A percentile compares a stretch with the other conserved stretches of the same genome.
phyloP scores from a whole-genome alignment of 2,329 filamentous ascomycete genomes.

The Xylaria sp. region DNA sequence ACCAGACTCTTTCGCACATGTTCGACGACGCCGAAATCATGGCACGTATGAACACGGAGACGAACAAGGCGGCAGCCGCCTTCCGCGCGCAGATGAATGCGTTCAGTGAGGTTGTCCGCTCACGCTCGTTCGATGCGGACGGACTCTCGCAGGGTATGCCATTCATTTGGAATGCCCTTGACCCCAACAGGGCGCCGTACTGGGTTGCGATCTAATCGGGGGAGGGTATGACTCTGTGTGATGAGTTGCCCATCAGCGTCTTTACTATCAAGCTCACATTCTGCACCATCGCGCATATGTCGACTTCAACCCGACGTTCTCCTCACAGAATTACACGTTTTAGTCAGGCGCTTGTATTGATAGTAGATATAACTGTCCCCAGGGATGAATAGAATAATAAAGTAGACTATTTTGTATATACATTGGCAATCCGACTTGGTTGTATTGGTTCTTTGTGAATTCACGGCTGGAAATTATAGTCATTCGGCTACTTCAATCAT shows the following conservation, averaged over 20 bases:
- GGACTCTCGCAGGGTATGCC: neutral
- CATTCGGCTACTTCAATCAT: neutral
- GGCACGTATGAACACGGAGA: neutral
- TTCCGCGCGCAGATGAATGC: neutral
- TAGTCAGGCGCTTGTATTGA: neutral
- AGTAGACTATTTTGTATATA: neutral
- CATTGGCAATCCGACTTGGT: neutral
- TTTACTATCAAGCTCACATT: neutral
- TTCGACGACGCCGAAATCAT: no score
- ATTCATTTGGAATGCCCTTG: neutral
- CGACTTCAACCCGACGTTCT: neutral
- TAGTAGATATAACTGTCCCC: neutral
- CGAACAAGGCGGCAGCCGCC: neutral
- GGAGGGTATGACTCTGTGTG: neutral
- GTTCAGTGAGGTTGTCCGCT: neutral
- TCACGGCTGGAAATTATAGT: neutral
- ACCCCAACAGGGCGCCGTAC: neutral
- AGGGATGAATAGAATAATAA: neutral
- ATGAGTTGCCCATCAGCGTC: neutral
- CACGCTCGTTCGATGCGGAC: neutral
- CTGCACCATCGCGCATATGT: neutral
- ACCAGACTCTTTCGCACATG: no score
- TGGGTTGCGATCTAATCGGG: neutral
- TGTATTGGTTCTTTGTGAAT: neutral
- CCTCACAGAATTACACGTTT: neutral